These are phyloP conservation scores for Amanita inopinata DNA, from an alignment of 768 basidiomycete genomes.

Conservation along the genomic window DNA sequence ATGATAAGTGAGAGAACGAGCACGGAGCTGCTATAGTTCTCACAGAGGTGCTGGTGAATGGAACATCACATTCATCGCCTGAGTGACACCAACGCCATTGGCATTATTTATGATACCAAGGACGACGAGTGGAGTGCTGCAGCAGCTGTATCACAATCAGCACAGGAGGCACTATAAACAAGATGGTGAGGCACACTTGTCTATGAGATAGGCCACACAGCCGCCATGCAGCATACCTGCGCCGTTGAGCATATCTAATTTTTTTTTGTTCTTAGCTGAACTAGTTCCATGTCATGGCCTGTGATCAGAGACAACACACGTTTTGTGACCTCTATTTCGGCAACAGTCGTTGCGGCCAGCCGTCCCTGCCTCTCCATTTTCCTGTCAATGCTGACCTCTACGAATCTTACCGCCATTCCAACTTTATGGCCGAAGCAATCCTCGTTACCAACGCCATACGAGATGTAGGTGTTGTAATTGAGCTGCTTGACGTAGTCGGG, in stretches of 20 bases:
- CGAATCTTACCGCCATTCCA: constrained; percentile 49
- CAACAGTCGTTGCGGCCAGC: constrained; percentile 50
- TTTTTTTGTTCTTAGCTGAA: constrained; percentile 7
- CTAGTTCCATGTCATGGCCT: not conserved
- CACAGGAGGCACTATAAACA: no score
- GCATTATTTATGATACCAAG: constrained; percentile 48
- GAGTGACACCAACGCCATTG: constrained; percentile 70
- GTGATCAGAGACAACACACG: constrained; percentile 26
- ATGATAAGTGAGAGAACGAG: constrained; percentile 7
- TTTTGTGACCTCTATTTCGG: constrained; percentile 55
- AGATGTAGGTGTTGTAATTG: constrained; percentile 54
- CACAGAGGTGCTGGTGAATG: constrained; percentile 59
- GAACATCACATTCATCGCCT: constrained; percentile 59
- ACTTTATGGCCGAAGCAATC: constrained; percentile 54
- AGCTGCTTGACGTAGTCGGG: constrained; percentile 56
- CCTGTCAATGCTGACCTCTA: constrained; percentile 44
- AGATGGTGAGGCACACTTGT: constrained; percentile 39
- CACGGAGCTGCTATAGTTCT: constrained; percentile 17
- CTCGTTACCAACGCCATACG: constrained; percentile 60
- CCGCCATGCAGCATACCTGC: constrained; percentile 73
- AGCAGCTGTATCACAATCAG: constrained; percentile 35
- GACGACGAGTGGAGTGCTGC: constrained; percentile 57
- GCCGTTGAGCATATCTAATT: constrained; percentile 62
- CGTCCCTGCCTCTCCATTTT: constrained; percentile 38
- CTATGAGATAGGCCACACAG: constrained; percentile 63